Conservation (phyloP, 768 basidiomycete genomes). For the Flagelloscypha sp. region DNA sequence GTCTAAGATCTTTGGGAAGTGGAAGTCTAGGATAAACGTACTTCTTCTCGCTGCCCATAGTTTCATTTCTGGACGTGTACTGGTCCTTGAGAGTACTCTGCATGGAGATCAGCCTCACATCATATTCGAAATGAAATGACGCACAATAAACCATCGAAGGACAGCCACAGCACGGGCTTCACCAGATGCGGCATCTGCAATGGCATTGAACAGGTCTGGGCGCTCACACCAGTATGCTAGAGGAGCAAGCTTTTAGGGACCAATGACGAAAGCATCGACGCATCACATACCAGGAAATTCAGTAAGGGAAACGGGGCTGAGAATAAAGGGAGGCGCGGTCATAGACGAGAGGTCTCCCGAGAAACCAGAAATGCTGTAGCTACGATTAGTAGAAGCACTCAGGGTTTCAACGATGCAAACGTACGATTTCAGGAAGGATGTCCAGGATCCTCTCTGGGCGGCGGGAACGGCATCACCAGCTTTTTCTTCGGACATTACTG, state of each 20-base stretch:
- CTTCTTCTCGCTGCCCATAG: constrained; percentile 98
- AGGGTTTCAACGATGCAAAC: constrained; percentile 20
- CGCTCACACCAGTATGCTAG: constrained; percentile 96
- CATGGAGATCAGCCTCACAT: constrained; percentile 1
- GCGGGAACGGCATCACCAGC: constrained; percentile 59
- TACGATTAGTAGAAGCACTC: constrained; percentile 5
- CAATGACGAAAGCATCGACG: constrained; percentile 1
- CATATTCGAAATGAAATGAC: constrained; percentile 16
- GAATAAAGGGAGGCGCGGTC: constrained; percentile 86
- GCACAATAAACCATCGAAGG: constrained; percentile 91
- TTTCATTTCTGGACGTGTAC: constrained; percentile 90
- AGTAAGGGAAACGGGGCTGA: constrained; percentile 84
- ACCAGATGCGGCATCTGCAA: constrained; percentile 65
- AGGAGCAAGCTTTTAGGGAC: neutral
- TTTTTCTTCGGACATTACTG: constrained; percentile 10
- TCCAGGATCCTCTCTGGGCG: constrained; percentile 82
- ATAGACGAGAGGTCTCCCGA: constrained; percentile 82
- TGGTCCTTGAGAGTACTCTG: constrained; percentile 92
- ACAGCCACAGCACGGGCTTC: constrained; percentile 74
- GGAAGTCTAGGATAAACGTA: constrained; percentile 25
- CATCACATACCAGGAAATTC: constrained; percentile 72
- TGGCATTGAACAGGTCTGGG: constrained; percentile 81
- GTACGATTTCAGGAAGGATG: constrained; percentile 85
- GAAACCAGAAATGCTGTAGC: constrained; percentile 66
- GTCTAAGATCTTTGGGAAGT: constrained; percentile 8